These are phyloP conservation scores for Sonneratia alba DNA, from an alignment of 345 rosid genomes.

Conservation along the genomic window DNA sequence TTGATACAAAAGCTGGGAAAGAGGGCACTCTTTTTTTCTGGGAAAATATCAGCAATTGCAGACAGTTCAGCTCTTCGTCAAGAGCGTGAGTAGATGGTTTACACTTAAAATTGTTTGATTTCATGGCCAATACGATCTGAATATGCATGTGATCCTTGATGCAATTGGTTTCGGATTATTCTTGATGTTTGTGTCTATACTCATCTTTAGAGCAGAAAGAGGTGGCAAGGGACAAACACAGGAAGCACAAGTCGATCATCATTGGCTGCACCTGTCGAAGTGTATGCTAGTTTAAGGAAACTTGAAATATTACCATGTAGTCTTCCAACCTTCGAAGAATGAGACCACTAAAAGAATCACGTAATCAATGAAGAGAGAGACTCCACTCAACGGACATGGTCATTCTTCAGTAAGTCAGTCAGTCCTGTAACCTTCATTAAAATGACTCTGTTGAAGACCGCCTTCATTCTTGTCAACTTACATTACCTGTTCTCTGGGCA, in stretches of 20 bases:
- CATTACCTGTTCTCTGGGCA: neutral
- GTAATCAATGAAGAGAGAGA: neutral
- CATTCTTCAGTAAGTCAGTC: neutral
- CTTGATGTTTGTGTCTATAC: no score
- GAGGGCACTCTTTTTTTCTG: neutral
- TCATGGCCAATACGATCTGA: neutral
- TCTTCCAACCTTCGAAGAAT: neutral
- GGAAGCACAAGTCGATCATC: neutral
- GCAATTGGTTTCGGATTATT: neutral
- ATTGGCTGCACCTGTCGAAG: no score
- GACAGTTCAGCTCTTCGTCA: neutral
- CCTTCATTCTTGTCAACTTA: neutral
- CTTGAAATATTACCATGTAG: neutral
- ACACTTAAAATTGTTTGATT: neutral
- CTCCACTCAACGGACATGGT: neutral
- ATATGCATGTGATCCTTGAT: no score
- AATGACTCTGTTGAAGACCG: neutral
- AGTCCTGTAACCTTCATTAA: neutral
- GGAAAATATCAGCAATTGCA: neutral
- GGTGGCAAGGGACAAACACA: neutral
- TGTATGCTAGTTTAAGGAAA: no score
- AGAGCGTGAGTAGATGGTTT: neutral
- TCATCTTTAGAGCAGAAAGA: neutral
- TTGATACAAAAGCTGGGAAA: no score
- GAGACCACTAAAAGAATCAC: neutral